Percentiles rank a stretch among this genome's conserved stretches.
Evolutionary conservation across 176 grass and related monocot species (phyloP).

Genomic region (Puccinellia tenuiflora): DNA sequence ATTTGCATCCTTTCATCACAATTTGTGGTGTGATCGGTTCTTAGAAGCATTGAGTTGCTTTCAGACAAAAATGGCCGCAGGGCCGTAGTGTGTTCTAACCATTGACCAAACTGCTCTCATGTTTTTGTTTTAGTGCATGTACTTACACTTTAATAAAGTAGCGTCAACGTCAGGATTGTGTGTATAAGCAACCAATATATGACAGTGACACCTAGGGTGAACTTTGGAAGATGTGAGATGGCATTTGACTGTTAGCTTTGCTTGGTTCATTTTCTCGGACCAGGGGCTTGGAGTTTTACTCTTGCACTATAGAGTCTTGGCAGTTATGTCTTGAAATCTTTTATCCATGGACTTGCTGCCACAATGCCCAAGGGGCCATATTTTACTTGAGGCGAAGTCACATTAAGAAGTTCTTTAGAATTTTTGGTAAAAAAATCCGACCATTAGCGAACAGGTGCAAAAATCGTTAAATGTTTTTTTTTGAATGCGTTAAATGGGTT

Average conservation of each 20-base stretch:
- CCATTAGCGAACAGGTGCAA: not conserved
- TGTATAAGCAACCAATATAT: conserved; percentile 14
- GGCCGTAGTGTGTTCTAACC: not conserved
- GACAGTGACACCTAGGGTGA: conserved; percentile 13
- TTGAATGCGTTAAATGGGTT: not conserved
- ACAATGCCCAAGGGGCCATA: not conserved
- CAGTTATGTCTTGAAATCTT: not conserved
- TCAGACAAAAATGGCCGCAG: not conserved
- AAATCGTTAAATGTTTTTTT: not conserved
- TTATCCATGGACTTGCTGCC: conserved; percentile 6
- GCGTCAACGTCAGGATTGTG: conserved; percentile 14
- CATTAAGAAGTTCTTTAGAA: not conserved
- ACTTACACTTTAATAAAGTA: conserved; percentile 1
- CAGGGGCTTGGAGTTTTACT: not conserved
- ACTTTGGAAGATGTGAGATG: conserved; percentile 11
- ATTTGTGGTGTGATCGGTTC: not conserved
- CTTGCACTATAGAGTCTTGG: not conserved
- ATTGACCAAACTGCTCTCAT: not conserved
- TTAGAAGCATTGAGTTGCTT: not conserved
- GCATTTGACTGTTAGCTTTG: conserved; percentile 19
- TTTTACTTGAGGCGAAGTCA: not conserved
- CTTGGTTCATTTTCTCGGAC: not conserved
- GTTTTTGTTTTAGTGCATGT: not conserved
- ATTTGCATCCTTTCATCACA: not conserved
- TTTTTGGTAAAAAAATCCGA: no score